Evolutionary conservation across 371 early-diverging fungal species (phyloP), one percentile per base, ranked within the genome.

Genomic region (Mortierella sp.): DNA sequence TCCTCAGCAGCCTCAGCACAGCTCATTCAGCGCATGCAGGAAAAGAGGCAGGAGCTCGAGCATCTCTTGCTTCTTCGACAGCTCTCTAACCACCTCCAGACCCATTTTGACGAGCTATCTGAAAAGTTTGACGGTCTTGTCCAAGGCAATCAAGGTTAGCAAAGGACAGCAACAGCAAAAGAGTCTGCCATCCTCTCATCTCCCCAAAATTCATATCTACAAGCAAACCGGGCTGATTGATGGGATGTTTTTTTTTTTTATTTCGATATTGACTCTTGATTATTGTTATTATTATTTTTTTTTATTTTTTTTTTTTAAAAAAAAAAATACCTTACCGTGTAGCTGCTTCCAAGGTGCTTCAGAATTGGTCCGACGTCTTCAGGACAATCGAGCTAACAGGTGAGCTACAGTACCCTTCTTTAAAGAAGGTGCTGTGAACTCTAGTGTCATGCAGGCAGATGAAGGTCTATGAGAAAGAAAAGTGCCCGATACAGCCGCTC

Each of bases 71-170:
- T 51, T 7, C 55, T 77, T 1, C 28, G 73, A 16, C 72, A 77
- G 47, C 60, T 72, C 6, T 67, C 77, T 1, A 68, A 45, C 50
- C 77, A 68, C 62, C 62, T 77, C 4, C 64, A 62, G 37, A 71
- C 68, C 15, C 69, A 72, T 48, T 77, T 77, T 44, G 77, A 77
- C 46, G 77, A 72, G 30, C 64, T 77, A 25, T 69, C 72, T 7
- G 72, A 72, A 19, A 72, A 72, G 46, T 64, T 77, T 48, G 77
- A 77, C 28, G 77, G 61, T 7, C 46, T 77, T 29, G 60, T 53
- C n/a, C 72, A 77, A 43, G 73, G 72, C 57, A 72, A 71, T 52
- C 68, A 68, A 62, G 77, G 77, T 77, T n/a, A 72, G 6, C 21
- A 2, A 29, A 14, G 7, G 21, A 14, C 47, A 16, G 29, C 25